Evolutionary conservation across 768 basidiomycete genomes (phyloP), one percentile per base, ranked within the genome.

Genomic region (Amanita polypyramis): DNA sequence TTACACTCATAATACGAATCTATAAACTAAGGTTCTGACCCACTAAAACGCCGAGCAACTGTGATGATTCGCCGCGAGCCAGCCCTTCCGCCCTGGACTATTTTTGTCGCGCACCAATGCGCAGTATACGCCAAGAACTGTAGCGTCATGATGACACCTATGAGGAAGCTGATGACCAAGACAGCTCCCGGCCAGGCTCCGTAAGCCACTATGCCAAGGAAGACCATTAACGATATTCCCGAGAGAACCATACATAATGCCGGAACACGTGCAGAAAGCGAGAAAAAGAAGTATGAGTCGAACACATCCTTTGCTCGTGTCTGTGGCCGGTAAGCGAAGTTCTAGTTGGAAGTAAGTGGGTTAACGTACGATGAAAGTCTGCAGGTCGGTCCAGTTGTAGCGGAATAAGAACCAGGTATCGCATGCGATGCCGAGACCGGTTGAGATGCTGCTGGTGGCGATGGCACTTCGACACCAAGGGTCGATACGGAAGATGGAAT

Each of bases 351-450:
- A n/a, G 4, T 36, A 21, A 32, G 29, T 15, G 10, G n/a, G 20
- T 27, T 11, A n/a, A 61, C 74, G 32, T 49, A 80, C 82, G 48
- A 73, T 69, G 54, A 83, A 82, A 10, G 73, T 79, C 0, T 61
- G 54, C 0, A 73, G 53, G 46, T 74, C 70, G 3, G 66, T 70
- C 61, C 77, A 77, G 52, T 66, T 71, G 58, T 86, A 88, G 2
- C 68, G 65, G 4, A 87, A 61, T 17, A 85, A 59, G 60, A 85
- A 79, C 80, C 81, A 86, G 0, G 76, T 73, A 42, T 77, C 76
- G 46, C 73, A 71, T 5, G 75, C 64, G 43, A 85, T 73, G 1
- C 85, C 85, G 14, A 86, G 67, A 0, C 79, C 83, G 0, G 82
- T 78, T 5, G 77, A 66, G 12, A 80, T 64, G 30, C 75, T 76